Evolutionary conservation across 2,329 filamentous ascomycete species (phyloP), one percentile per base, ranked within the genome.

Genomic region (Rugonectria rugulosa): DNA sequence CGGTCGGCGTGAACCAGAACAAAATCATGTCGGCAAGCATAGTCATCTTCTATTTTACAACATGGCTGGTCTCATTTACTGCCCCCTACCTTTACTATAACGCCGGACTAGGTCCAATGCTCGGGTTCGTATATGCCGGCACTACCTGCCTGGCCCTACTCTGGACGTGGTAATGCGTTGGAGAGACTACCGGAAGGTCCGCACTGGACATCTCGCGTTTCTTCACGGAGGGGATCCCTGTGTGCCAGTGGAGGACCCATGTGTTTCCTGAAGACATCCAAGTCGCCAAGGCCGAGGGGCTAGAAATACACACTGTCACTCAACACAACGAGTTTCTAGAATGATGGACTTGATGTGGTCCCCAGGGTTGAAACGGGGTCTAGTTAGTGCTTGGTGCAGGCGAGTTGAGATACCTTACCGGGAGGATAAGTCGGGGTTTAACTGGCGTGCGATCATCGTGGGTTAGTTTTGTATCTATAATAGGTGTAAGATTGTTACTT

Each of bases 11-110:
- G 8, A 79, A 79, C 62, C 66, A 74, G 49, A 78, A 77, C 66
- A 79, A 79, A 63, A 79, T 79, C 63, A 76, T 73, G 32, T 71
- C 75, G 11, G 65, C 69, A 24, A 69, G 74, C 3, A 74, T 79
- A 6, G 73, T 69, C 4, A 70, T 68, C 15, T 78, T 78, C 68
- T 79, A 63, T 47, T 61, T 68, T 41, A 72, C 70, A 9, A 32
- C 41, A 6, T 52, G 41, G 31, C 20, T 45, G 2, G 19, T 45
- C 2, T 44, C 41, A 10, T 52, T 45, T n/a, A 45, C 49, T 21
- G 37, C 47, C 11, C 37, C 47, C 10, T 50, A 50, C 15, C 29
- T 43, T 5, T 50, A 50, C 8, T n/a, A n/a, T n/a, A n/a, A n/a
- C n/a, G 47, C 47, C 9, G 20, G 27, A 2, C 19, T 50, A 11